Evolutionary conservation across 1,284 basidiomycete genomes (phyloP), one percentile per base, ranked within the genome.

Genomic region (Papiliotrema fonsecae): DNA sequence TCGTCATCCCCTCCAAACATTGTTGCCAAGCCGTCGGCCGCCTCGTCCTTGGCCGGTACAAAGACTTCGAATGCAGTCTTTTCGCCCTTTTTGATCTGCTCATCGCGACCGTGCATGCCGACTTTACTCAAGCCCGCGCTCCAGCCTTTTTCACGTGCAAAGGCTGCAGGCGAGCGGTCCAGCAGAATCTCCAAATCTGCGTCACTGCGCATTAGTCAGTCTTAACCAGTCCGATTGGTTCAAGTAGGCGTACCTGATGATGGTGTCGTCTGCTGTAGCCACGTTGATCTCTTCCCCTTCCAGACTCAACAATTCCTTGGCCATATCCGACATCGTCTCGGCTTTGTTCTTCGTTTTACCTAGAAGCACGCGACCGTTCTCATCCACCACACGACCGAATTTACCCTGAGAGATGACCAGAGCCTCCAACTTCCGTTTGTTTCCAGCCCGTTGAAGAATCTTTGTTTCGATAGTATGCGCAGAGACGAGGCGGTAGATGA

Each of bases 341-440:
- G 22, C 41, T 67, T 76, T 53, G 63, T 56, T 21, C 74, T 49
- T 49, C 2, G 27, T 30, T 24, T 70, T 51, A 62, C 76, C 54
- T 70, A 79, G 41, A 64, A 78, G 2, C 76, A 79, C 42, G 65
- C 77, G 51, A 0, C 86, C 76, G 77, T 83, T 72, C 46, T 72
- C 69, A 48, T 74, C 74, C 1, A 73, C 72, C 2, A 74, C 67
- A 43, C 83, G 84, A 75, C 71, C 71, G 42, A 91, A 90, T 72
- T 90, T 87, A 60, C 86, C 85, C 75, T 93, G 88, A 21, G 89
- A 88, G 61, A 97, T 97, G 61, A 97, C 91, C 24, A 97, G 77
- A 2, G 89, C 88, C 74, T 97, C 93, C 2, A 97, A 80, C 69
- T 89, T 85, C 22, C 88, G 82, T 75, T 82, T 97, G 75, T 89